phyloP scores from a whole-genome alignment of 2,329 filamentous ascomycete species.

The Penicillium sclerotigenum region DNA sequence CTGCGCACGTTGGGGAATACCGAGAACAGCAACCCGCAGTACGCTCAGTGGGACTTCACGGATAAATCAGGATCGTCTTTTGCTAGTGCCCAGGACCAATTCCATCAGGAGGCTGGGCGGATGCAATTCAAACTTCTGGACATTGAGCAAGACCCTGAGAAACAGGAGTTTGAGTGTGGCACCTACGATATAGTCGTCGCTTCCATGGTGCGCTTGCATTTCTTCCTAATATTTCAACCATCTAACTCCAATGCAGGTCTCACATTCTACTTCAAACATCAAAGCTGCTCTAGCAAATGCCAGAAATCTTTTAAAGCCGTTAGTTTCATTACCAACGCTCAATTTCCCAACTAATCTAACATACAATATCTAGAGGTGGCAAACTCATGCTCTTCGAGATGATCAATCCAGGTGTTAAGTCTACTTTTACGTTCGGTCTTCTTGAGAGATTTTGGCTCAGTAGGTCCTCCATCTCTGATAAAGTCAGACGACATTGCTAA shows the following conservation, averaged over 20 bases:
- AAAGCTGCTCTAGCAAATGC: neutral
- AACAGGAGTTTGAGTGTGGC: constrained; percentile 17
- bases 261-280: neutral
- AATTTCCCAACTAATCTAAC: neutral
- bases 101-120: constrained; percentile 4
- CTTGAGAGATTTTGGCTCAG: neutral
- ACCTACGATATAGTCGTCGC: constrained; percentile 21
- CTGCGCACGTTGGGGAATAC: neutral
- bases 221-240: neutral
- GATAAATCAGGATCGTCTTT: constrained; percentile 18
- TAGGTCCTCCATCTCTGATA: neutral
- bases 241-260: neutral
- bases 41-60: constrained; percentile 8
- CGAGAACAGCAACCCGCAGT: neutral
- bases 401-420: neutral
- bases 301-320: neutral
- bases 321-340: neutral
- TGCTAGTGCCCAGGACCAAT: constrained; percentile 3
- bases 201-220: neutral
- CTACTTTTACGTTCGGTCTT: neutral
- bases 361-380: neutral
- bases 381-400: constrained; percentile 1
- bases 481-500: neutral
- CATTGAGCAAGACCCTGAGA: constrained; percentile 16
- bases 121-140: constrained; percentile 15